phyloP scores from a whole-genome alignment of 352 stramenopile species.

The Globisporangium paddicum region DNA sequence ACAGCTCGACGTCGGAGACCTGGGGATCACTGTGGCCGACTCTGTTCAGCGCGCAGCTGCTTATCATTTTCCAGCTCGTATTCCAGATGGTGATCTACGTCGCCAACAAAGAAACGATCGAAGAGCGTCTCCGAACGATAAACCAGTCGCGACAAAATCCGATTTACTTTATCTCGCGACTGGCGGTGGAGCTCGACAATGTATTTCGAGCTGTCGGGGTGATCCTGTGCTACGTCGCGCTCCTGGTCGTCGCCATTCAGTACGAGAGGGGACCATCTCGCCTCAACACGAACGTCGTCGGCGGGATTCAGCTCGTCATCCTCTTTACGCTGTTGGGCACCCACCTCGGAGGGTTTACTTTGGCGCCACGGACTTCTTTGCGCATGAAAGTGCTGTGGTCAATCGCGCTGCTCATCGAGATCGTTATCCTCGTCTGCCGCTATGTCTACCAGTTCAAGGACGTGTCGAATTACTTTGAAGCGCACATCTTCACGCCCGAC shows the following conservation, averaged over 20 bases:
- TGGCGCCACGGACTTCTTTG: slow-evolving; percentile 59
- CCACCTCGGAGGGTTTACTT: slow-evolving; percentile 65
- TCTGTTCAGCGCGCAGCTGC: slow-evolving; percentile 74
- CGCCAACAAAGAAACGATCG: slow-evolving; percentile 58
- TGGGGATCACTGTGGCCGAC: slow-evolving; percentile 77
- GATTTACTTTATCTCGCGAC: slow-evolving; percentile 66
- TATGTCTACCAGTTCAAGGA: slow-evolving; percentile 83
- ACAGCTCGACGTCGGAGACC: slow-evolving; percentile 42
- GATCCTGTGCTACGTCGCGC: slow-evolving; percentile 62
- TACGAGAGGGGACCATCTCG: slow-evolving; percentile 47
- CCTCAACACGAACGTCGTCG: slow-evolving; percentile 65
- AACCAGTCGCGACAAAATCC: slow-evolving; percentile 65
- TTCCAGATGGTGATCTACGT: slow-evolving; percentile 87
- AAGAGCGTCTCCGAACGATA: slow-evolving; percentile 58
- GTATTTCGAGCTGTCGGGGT: slow-evolving; percentile 61
- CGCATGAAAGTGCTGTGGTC: slow-evolving; percentile 74
- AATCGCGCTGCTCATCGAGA: slow-evolving; percentile 64
- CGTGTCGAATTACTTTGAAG: slow-evolving; percentile 57
- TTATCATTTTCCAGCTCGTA: slow-evolving; percentile 82
- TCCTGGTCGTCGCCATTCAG: slow-evolving; percentile 64
- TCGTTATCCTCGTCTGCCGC: slow-evolving; percentile 55
- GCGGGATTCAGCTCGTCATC: slow-evolving; percentile 49
- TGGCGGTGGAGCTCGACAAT: slow-evolving; percentile 75
- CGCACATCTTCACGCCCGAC: slow-evolving; percentile 57
- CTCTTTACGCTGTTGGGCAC: slow-evolving; percentile 64